Percentiles rank a stretch among this genome's conserved stretches.
These are phyloP conservation scores for Chaetomium cochliodes DNA, from an alignment of 495 filamentous ascomycete species.

Conservation along the genomic window DNA sequence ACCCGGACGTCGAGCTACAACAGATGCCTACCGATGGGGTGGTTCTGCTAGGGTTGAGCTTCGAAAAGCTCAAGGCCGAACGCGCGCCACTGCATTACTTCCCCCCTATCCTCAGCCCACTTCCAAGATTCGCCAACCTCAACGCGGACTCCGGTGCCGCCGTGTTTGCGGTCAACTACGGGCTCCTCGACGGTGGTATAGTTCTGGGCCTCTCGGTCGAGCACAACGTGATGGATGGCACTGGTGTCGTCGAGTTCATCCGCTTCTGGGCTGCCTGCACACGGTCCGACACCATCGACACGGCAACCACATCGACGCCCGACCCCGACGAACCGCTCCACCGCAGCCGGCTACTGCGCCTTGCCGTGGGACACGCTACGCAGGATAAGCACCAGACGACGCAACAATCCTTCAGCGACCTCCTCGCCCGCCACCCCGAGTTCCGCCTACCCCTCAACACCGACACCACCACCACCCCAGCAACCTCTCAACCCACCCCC, in stretches of 20 bases:
- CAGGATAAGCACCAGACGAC: neutral
- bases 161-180: neutral
- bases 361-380: neutral
- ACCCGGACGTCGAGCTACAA: neutral
- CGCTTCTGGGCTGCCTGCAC: neutral
- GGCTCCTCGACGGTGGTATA: neutral
- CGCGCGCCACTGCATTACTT: conserved; percentile 1
- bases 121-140: neutral
- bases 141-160: neutral
- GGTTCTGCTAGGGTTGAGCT: neutral
- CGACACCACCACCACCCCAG: neutral
- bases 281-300: neutral
- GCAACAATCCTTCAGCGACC: neutral
- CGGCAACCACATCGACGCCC: neutral
- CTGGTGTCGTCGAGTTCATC: neutral
- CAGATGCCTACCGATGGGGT: neutral
- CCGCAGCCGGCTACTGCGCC: neutral
- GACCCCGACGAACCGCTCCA: neutral
- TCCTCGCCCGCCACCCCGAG: neutral
- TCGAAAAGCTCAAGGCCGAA: neutral
- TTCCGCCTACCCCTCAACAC: no score
- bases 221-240: conserved; percentile 1
- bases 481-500: neutral
- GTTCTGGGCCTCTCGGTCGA: neutral
- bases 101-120: neutral